Percentiles rank a stretch among this genome's conserved stretches.
These are phyloP conservation scores for Talaromyces borbonicus DNA, from an alignment of 495 filamentous ascomycete genomes.

Conservation along the genomic window DNA sequence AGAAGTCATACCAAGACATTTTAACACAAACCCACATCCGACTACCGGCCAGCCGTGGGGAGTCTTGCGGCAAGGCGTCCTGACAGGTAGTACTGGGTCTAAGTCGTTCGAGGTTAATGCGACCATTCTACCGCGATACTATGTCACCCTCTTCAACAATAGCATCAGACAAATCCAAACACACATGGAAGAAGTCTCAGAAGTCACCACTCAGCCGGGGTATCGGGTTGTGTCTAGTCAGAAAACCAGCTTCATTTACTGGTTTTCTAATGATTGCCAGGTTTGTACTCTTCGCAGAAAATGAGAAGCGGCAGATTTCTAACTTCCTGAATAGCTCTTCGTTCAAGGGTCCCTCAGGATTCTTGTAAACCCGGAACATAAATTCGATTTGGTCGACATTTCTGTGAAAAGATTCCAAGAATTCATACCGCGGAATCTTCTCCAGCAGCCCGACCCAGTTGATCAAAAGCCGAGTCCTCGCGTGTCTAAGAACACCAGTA, in stretches of 20 bases:
- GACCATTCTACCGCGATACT: constrained; percentile 68
- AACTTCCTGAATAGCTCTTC: constrained; percentile 36
- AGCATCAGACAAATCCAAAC: constrained; percentile 73
- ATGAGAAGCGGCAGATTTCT: neutral
- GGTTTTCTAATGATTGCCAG: constrained; percentile 61
- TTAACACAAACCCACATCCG: constrained; percentile 32
- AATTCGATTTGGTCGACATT: constrained; percentile 64
- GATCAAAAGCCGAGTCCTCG: constrained; percentile 65
- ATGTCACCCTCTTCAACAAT: constrained; percentile 73
- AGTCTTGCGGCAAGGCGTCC: constrained; percentile 57
- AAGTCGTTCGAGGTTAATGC: constrained; percentile 75
- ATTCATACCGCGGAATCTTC: constrained; percentile 49
- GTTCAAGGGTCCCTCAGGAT: constrained; percentile 51
- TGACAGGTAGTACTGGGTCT: constrained; percentile 32
- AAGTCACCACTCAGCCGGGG: constrained; percentile 48
- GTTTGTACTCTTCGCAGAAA: constrained; percentile 32
- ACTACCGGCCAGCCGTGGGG: constrained; percentile 34
- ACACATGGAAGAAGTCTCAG: constrained; percentile 48
- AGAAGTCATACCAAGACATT: constrained; percentile 64
- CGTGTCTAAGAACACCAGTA: constrained; percentile 46
- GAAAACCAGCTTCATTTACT: constrained; percentile 59
- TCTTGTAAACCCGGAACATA: constrained; percentile 58
- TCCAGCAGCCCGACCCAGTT: constrained; percentile 39
- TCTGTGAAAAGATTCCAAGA: constrained; percentile 54
- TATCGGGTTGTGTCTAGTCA: constrained; percentile 53